Evolutionary conservation across 2,329 filamentous ascomycete species (phyloP).

Genomic region (Corniculantispora saksenae): DNA sequence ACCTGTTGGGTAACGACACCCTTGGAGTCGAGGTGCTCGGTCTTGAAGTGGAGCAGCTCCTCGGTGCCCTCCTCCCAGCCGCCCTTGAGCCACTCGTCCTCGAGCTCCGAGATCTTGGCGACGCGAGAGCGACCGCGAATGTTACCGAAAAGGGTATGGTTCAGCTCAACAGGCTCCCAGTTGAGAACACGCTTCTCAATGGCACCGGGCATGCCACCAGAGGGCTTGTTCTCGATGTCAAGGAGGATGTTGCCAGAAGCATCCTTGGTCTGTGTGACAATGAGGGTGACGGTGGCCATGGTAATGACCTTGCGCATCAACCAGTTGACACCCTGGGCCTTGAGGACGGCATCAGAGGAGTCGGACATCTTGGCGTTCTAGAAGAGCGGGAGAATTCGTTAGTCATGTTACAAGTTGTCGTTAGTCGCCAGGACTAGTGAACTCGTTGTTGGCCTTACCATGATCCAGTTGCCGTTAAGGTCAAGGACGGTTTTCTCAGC

Average conservation of each 20-base stretch:
- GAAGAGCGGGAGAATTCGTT: background rate
- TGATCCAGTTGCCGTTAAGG: slow-evolving; percentile 20
- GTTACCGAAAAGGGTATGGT: slow-evolving; percentile 25
- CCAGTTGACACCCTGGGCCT: slow-evolving; percentile 25
- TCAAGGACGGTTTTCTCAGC: slow-evolving; percentile 18
- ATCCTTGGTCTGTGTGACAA: slow-evolving; percentile 21
- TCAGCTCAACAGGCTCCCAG: slow-evolving; percentile 22
- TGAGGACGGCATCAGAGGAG: slow-evolving; percentile 23
- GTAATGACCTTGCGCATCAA: slow-evolving; percentile 26
- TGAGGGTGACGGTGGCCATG: slow-evolving; percentile 22
- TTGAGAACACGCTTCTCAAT: slow-evolving; percentile 24
- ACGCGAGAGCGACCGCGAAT: slow-evolving; percentile 23
- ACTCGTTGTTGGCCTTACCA: background rate
- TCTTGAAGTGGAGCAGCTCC: slow-evolving; percentile 22
- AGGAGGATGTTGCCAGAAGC: slow-evolving; percentile 21
- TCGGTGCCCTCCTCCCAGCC: slow-evolving; percentile 25
- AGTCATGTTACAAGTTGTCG: background rate
- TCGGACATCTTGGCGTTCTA: slow-evolving; percentile 22
- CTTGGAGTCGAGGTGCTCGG: slow-evolving; percentile 21
- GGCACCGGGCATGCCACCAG: slow-evolving; percentile 19
- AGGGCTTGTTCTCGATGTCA: slow-evolving; percentile 24
- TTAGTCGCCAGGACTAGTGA: background rate
- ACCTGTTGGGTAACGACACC: slow-evolving; percentile 19
- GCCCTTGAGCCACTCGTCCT: slow-evolving; percentile 22
- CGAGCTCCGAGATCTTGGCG: slow-evolving; percentile 19